A percentile compares a stretch with the other conserved stretches of the same genome.
phyloP scores from a whole-genome alignment of 495 filamentous ascomycete genomes.

The Neurospora discreta region DNA sequence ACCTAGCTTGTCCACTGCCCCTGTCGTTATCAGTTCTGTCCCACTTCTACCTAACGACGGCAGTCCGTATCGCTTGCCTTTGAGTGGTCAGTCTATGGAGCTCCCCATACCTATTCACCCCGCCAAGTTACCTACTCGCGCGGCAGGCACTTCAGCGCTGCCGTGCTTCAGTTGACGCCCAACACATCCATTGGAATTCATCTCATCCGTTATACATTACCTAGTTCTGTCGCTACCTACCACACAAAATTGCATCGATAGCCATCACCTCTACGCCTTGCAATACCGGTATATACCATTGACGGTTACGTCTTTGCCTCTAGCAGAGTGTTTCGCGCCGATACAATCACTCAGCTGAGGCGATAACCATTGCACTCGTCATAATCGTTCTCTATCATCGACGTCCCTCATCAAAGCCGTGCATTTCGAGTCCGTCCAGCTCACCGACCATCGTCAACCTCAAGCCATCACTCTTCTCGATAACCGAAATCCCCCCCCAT shows the following conservation, averaged over 20 bases:
- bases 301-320: background rate
- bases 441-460: background rate
- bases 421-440: background rate
- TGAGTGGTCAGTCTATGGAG: background rate
- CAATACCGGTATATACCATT: background rate
- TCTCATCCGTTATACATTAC: background rate
- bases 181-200: too few species aligned
- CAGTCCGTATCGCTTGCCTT: background rate
- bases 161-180: background rate
- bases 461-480: background rate
- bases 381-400: background rate
- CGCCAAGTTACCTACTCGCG: background rate
- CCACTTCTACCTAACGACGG: background rate
- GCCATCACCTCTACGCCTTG: background rate
- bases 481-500: conserved; percentile 3
- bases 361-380: background rate
- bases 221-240: background rate
- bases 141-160: background rate
- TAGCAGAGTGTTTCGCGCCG: background rate
- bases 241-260: background rate
- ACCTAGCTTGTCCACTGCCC: background rate
- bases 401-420: background rate
- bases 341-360: background rate
- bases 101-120: background rate
- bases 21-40: background rate